Base-by-base conservation (phyloP, 192 early-diverging fungal species). In the Backusella tarrabulga region DNA sequence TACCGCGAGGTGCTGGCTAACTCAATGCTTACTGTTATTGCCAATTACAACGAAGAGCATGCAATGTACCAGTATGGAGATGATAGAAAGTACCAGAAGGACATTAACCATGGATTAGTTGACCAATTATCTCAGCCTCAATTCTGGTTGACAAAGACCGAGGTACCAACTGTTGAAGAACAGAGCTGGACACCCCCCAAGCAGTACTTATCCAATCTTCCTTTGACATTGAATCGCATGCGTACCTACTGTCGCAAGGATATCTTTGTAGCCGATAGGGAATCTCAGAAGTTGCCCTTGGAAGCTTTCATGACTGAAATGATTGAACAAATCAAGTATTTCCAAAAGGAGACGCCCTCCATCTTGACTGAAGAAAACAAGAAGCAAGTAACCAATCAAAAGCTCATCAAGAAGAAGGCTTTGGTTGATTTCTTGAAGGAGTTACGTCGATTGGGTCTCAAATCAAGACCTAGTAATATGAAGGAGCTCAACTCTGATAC, bases 1-100 rank as follows among this genome's bases (percentile, higher is more conserved):
- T 97, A 96, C 80, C 84, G 93, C 2, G 91, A 92, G 42, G 87
- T 95, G 0, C 85, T 99, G 40, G 83, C 85, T n/a, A 84, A 90
- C 36, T 91, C 97, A 0, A 88, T 96, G 23, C 89, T 86, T 52
- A 88, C 91, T n/a, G 77, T 92, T 26, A 92, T 96, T 54, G 81
- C 84, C 12, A 44, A 73, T 4, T 89, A 89, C 71, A 83, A 89
- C 68, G 71, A 83, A 77, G 78, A 79, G 29, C 76, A 74, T 63
- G 74, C 73, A 56, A 77, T 83, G 82, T 76, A 79, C 42, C 80
- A 82, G 21, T 82, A 78, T 40, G 80, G 80, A 15, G 80, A 82
- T 40, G 80, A 82, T 50, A 82, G 75, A 41, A 52, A 67, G 6
- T 82, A 82, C 32, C 42, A 67, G 46, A 63, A 54, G n/a, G 80